Evolutionary conservation across 176 grass and related monocot species (phyloP).

Genomic region (Cenchrus purpureus): DNA sequence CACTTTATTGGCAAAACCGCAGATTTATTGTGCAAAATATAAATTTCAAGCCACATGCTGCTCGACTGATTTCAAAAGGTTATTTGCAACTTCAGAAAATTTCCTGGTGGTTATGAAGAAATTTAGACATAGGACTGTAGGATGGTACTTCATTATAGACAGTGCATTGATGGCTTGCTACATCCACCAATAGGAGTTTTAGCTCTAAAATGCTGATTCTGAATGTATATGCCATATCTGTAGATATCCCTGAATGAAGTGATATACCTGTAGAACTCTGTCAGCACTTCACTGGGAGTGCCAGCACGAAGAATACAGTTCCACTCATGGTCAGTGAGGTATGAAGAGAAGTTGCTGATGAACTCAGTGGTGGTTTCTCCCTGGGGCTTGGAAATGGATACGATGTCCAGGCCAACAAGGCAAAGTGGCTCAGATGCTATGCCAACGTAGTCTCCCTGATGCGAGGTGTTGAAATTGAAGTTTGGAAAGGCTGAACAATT

Average conservation of each 20-base stretch:
- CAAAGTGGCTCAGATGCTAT: constrained; percentile 72
- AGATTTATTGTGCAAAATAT: background rate
- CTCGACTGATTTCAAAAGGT: background rate
- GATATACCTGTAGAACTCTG: constrained; percentile 74
- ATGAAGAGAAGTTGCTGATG: constrained; percentile 58
- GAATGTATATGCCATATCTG: background rate
- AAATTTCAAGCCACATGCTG: background rate
- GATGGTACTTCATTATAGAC: background rate
- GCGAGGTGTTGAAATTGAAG: constrained; percentile 81
- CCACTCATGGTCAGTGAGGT: constrained; percentile 71
- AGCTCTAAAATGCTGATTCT: background rate
- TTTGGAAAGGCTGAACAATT: constrained; percentile 33
- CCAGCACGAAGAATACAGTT: constrained; percentile 46
- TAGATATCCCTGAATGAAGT: background rate
- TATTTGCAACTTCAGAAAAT: background rate
- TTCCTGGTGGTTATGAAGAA: background rate
- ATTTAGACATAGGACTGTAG: background rate
- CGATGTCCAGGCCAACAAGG: constrained; percentile 84
- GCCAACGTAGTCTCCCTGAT: constrained; percentile 86
- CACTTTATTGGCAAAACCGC: constrained; percentile 3
- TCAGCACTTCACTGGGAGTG: constrained; percentile 39
- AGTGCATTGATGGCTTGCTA: background rate
- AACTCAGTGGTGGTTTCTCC: constrained; percentile 53
- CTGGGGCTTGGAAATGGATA: constrained; percentile 54
- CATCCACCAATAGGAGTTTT: background rate